Evolutionary conservation across 1,284 basidiomycete genomes (phyloP).

Genomic region (Puccinia horiana): DNA sequence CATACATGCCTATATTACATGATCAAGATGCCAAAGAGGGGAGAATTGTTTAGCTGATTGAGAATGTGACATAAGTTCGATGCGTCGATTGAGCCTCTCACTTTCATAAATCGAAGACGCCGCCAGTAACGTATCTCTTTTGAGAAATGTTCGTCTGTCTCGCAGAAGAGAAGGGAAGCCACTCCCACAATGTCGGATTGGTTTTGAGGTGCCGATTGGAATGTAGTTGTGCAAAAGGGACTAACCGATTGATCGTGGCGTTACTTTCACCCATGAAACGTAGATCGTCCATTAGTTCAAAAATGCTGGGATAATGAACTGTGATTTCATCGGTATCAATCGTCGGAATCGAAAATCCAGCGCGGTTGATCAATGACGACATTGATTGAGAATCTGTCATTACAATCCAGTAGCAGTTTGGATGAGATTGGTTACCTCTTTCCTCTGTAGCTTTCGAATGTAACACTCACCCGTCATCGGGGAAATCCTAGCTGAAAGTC

Average conservation of each 20-base stretch:
- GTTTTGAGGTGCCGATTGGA: neutral
- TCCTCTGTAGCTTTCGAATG: neutral
- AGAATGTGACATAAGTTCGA: neutral
- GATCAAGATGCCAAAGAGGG: neutral
- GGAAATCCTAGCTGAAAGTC: slow-evolving; percentile 88
- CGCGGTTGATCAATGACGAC: slow-evolving; percentile 84
- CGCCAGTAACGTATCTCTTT: slow-evolving; percentile 83
- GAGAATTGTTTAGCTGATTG: slow-evolving; percentile 36
- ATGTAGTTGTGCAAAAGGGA: slow-evolving; percentile 43
- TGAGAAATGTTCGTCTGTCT: slow-evolving; percentile 68
- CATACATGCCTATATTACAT: slow-evolving; percentile 71
- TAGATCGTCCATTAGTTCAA: slow-evolving; percentile 90
- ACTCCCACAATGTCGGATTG: neutral
- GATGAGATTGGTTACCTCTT: neutral
- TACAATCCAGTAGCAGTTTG: neutral
- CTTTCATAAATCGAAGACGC: slow-evolving; percentile 92
- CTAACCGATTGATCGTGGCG: slow-evolving; percentile 77
- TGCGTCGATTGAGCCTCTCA: slow-evolving; percentile 55
- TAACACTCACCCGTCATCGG: slow-evolving; percentile 85
- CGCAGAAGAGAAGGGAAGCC: slow-evolving; percentile 23
- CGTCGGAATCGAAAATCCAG: slow-evolving; percentile 89
- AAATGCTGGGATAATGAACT: slow-evolving; percentile 90
- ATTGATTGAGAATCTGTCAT: slow-evolving; percentile 60
- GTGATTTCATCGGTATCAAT: slow-evolving; percentile 93
- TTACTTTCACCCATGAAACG: slow-evolving; percentile 96